Evolutionary conservation across 768 basidiomycete species (phyloP).

Genomic region (Pholiota microspora): DNA sequence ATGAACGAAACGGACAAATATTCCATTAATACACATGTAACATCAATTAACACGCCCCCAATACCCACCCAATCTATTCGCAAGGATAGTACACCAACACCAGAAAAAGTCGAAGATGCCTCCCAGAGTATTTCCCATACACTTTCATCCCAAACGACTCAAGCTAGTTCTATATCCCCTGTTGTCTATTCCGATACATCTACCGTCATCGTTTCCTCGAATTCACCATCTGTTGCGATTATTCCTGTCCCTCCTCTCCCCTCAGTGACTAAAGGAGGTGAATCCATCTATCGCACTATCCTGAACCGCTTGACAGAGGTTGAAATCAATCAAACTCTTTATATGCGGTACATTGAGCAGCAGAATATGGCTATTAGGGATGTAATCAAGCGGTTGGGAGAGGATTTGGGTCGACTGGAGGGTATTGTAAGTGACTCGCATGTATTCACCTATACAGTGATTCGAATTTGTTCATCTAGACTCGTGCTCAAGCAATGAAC

Average conservation of each 20-base stretch:
- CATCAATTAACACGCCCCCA: slow-evolving; percentile 3
- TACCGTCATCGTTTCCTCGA: slow-evolving; percentile 11
- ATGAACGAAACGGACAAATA: slow-evolving; percentile 2
- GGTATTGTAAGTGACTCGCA: slow-evolving; percentile 53
- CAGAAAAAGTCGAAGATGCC: background rate
- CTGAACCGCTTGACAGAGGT: slow-evolving; percentile 88
- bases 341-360: slow-evolving; percentile 85
- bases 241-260: slow-evolving; percentile 13
- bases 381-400: slow-evolving; percentile 68
- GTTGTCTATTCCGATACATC: slow-evolving; percentile 7
- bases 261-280: slow-evolving; percentile 46
- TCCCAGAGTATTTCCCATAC: slow-evolving; percentile 7
- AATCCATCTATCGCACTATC: slow-evolving; percentile 95
- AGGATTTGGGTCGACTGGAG: slow-evolving; percentile 77
- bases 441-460: background rate
- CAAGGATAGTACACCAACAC: slow-evolving; percentile 5
- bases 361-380: slow-evolving; percentile 77
- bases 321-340: slow-evolving; percentile 85
- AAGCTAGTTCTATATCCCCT: background rate
- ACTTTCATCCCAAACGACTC: background rate
- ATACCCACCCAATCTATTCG: slow-evolving; percentile 6
- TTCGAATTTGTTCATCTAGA: slow-evolving; percentile 35
- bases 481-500: slow-evolving; percentile 66
- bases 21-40: slow-evolving; percentile 14
- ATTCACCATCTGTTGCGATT: slow-evolving; percentile 12